These are phyloP conservation scores for Vicia faba DNA, from an alignment of 306 rosid genomes.

Conservation along the genomic window DNA sequence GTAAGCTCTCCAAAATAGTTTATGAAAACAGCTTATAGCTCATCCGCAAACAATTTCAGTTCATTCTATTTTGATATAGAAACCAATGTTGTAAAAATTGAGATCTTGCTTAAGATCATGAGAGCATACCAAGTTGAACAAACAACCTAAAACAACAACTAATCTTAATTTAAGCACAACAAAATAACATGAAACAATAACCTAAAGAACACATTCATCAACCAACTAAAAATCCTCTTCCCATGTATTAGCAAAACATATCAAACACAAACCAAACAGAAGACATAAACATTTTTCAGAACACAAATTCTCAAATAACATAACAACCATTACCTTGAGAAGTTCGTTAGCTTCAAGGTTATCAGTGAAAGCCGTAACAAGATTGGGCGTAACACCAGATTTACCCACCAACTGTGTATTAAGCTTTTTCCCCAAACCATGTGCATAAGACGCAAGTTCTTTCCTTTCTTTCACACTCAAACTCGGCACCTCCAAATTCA, in stretches of 20 bases:
- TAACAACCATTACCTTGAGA: constrained; percentile 63
- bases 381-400: constrained; percentile 72
- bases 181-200: no score
- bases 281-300: not conserved
- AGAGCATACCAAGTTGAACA: no score
- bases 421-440: constrained; percentile 86
- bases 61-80: no score
- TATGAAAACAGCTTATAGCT: no score
- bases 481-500: constrained; percentile 56
- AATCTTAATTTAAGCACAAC: no score
- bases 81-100: no score
- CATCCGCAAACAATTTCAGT: no score
- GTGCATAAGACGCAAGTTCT: constrained; percentile 81
- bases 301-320: not conserved
- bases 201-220: not conserved
- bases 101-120: no score
- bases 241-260: not conserved
- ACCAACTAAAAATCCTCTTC: no score
- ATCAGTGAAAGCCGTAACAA: constrained; percentile 75
- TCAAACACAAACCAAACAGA: not conserved
- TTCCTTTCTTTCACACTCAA: constrained; percentile 81
- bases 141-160: no score
- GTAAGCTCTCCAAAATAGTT: no score
- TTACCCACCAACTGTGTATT: constrained; percentile 90
- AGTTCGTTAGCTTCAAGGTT: constrained; percentile 92